Base-by-base conservation (phyloP, 106 monocot genomes). In the Allium sativum region DNA sequence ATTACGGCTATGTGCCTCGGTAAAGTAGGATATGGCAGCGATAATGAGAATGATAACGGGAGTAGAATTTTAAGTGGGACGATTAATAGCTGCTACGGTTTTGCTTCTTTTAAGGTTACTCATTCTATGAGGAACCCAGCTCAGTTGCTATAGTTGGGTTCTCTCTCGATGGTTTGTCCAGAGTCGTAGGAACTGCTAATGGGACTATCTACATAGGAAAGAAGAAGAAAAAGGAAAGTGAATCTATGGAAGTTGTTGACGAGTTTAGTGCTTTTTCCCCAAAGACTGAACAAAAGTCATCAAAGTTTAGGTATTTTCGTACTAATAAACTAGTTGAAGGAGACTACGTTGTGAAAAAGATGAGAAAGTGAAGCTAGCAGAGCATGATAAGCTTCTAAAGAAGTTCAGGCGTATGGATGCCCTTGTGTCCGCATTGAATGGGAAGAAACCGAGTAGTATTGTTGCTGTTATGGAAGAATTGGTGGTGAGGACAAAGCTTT, bases 21-120 rank as follows among this genome's bases (percentile, higher is more conserved):
- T 3, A 77, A 59, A 46, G 53, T 79, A 16, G 72, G 65, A 3
- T 60, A 58, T 20, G 70, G 61, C 6, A 45, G 46, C 48, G 45
- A 15, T 58, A 85, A 77, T n/a, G 82, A 91, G 12, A 47, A 47
- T 8, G n/a, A n/a, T n/a, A n/a, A n/a, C n/a, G 31, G 31, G 18
- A 71, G 80, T 6, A 73, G 98, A 69, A 65, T 98, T 64, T 53
- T 98, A 3, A 92, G 92, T 12, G 92, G 81, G 14, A 84, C 92
- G 3, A 80, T 88, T 54, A 92, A 98, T 79, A 92, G 98, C 65
- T 70, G 84, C 21, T 88, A 92, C 31, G 98, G 92, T 65, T 92
- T 73, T 76, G 71, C 80, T 0, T 15, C 76, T 3, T 85, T 92
- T 46, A 91, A 77, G 72, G 65, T 98, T 63, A 92, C 98, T 0